Evolutionary conservation across 805 yeast species (phyloP).

Genomic region (Candida fluviatilis): DNA sequence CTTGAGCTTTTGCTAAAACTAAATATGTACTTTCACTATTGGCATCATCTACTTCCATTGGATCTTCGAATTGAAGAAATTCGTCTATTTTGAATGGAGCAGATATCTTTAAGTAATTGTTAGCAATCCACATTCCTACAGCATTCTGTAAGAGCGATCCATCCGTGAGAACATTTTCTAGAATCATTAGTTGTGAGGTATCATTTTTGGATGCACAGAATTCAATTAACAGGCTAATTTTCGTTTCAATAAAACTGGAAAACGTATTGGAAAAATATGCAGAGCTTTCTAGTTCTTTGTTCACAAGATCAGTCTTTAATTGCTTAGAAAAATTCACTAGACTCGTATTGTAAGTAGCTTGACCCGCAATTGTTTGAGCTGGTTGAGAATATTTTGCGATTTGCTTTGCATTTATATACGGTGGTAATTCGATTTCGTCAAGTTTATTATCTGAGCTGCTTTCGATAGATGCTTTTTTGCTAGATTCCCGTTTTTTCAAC

Average conservation of each 20-base stretch:
- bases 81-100: constrained; percentile 13
- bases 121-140: constrained; percentile 31
- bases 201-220: constrained; percentile 9
- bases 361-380: neutral
- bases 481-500: constrained; percentile 1
- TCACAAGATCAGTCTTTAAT: neutral
- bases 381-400: constrained; percentile 14
- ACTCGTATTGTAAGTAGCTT: constrained; percentile 2
- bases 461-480: neutral
- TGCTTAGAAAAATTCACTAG: constrained; percentile 3
- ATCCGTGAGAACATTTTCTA: constrained; percentile 1
- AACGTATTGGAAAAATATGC: constrained; percentile 13
- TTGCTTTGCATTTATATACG: constrained; percentile 30
- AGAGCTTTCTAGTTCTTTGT: neutral
- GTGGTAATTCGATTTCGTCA: constrained; percentile 35
- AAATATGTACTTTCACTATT: constrained; percentile 20
- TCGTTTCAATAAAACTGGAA: constrained; percentile 17
- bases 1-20: constrained; percentile 35
- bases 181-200: constrained; percentile 3
- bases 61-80: constrained; percentile 13
- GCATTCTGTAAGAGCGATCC: constrained; percentile 7
- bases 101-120: constrained; percentile 11
- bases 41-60: constrained; percentile 2
- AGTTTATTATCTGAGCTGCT: constrained; percentile 16
- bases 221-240: constrained; percentile 10